phyloP scores from a whole-genome alignment of 2,329 filamentous ascomycete species.

The Onygenales sp. region DNA sequence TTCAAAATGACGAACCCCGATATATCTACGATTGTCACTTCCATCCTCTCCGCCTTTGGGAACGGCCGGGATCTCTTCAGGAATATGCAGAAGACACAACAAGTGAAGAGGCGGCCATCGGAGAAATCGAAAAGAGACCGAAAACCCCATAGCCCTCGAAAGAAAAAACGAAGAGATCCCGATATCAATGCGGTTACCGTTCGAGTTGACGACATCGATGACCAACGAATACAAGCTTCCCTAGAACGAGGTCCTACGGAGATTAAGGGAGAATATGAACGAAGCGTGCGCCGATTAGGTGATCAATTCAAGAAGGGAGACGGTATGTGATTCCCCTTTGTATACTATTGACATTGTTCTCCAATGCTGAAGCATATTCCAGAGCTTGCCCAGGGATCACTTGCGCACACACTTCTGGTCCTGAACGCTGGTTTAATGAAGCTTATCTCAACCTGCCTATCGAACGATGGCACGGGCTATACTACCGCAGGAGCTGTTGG shows the following conservation, averaged over 20 bases:
- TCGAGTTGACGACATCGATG: background rate
- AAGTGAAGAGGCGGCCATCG: background rate
- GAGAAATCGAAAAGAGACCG: conserved; percentile 1
- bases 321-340: background rate
- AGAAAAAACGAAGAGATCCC: conserved; percentile 2
- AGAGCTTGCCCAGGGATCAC: conserved; percentile 1
- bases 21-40: background rate
- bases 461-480: background rate
- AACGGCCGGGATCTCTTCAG: conserved; percentile 3
- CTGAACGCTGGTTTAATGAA: conserved; percentile 4
- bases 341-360: background rate
- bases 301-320: conserved; percentile 3
- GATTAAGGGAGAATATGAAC: conserved; percentile 1
- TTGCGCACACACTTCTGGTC: conserved; percentile 1
- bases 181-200: background rate
- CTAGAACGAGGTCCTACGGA: background rate
- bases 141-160: background rate
- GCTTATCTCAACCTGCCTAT: conserved; percentile 1
- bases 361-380: background rate
- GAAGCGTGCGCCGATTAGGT: background rate
- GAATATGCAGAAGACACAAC: background rate
- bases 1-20: conserved; percentile 2
- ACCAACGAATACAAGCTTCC: background rate
- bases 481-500: background rate
- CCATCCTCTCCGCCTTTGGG: conserved; percentile 1